Evolutionary conservation across 2,329 filamentous ascomycete genomes (phyloP).

Genomic region (Neofusicoccum ribis): DNA sequence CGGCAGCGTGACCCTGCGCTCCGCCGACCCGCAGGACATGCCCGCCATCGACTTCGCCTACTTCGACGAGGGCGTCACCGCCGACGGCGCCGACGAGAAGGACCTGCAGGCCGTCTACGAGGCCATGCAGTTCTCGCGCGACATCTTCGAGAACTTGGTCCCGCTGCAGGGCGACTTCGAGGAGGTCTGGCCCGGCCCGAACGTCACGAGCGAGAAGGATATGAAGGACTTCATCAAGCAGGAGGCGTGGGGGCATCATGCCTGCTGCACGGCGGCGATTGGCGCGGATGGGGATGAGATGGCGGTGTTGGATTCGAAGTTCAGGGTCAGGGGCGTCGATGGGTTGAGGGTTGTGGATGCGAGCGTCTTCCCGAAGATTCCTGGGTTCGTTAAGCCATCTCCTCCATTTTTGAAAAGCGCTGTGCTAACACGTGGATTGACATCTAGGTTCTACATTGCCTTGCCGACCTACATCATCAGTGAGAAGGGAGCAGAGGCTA

Average conservation of each 20-base stretch:
- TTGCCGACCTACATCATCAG: constrained; percentile 56
- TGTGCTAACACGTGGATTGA: too few species aligned
- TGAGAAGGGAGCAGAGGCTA: constrained; percentile 61
- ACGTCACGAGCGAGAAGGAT: constrained; percentile 43
- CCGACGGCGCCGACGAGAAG: constrained; percentile 26
- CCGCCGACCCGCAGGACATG: constrained; percentile 62
- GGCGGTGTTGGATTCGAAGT: constrained; percentile 58
- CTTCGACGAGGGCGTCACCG: constrained; percentile 25
- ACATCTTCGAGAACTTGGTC: constrained; percentile 29
- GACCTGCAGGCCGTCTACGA: constrained; percentile 57
- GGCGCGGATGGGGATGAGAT: constrained; percentile 54
- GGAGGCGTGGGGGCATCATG: constrained; percentile 53
- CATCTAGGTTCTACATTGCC: constrained; percentile 41
- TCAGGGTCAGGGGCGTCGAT: constrained; percentile 57
- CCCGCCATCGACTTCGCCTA: constrained; percentile 56
- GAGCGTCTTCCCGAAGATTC: constrained; percentile 57
- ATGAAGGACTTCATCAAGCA: constrained; percentile 37
- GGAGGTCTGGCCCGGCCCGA: constrained; percentile 45
- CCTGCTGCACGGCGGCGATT: constrained; percentile 57
- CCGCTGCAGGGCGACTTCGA: constrained; percentile 37
- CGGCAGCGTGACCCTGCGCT: constrained; percentile 63
- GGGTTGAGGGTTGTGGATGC: constrained; percentile 64
- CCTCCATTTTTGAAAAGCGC: too few species aligned
- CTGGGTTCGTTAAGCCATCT: constrained; percentile 42
- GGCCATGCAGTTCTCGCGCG: constrained; percentile 54